A percentile compares a stretch with the other conserved stretches of the same genome.
Evolutionary conservation across 148 eudicot species (phyloP).

Genomic region (Diospyros kaki): DNA sequence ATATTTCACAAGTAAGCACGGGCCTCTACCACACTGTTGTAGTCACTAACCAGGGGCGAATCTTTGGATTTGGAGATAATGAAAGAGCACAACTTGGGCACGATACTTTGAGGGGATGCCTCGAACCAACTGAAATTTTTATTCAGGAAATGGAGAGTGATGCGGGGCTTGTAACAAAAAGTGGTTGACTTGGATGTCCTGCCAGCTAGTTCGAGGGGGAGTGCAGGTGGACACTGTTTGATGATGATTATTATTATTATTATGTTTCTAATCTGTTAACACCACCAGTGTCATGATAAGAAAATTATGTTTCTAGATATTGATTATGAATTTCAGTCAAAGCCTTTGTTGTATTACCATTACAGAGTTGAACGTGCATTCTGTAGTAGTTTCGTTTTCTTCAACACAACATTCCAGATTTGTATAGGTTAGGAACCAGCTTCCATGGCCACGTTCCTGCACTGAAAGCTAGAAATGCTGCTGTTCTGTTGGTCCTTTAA

Average conservation of each 20-base stretch:
- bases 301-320: neutral
- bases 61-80: conserved; percentile 92
- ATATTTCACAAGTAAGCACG: conserved; percentile 82
- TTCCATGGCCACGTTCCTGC: no score
- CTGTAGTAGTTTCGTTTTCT: neutral
- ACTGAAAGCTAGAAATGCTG: no score
- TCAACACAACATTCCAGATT: no score
- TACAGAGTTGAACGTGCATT: neutral
- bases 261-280: neutral
- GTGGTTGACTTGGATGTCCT: neutral
- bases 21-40: conserved; percentile 90
- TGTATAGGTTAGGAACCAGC: no score
- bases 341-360: neutral
- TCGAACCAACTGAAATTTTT: conserved; percentile 65
- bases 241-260: neutral
- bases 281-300: neutral
- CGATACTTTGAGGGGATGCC: conserved; percentile 67
- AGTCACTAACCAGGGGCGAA: conserved; percentile 61
- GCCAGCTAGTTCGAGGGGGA: neutral
- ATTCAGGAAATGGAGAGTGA: conserved; percentile 29
- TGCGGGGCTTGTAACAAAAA: conserved; percentile 16
- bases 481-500: no score
- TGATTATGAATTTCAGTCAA: neutral
- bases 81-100: conserved; percentile 94
- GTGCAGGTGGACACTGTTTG: neutral